Evolutionary conservation across 805 yeast species (phyloP), one percentile per base, ranked within the genome.

Genomic region (Hanseniaspora guilliermondii): DNA sequence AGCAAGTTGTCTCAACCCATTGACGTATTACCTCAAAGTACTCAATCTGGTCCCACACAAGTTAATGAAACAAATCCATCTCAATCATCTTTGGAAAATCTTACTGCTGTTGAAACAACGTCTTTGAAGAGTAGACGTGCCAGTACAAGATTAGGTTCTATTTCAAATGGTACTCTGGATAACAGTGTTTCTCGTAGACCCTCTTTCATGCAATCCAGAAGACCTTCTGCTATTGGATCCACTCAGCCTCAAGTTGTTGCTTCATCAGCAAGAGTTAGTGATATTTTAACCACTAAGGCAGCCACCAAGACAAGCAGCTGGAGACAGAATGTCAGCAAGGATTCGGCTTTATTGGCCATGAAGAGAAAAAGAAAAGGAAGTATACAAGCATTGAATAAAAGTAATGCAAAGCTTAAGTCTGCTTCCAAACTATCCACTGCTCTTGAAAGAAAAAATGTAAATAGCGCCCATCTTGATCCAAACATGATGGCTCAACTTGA

Each of bases 261-360:
- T 5, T 25, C 55, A 8, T 32, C 42, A 19, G 22, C 39, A 6
- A 50, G 55, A 44, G 32, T 50, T 11, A 50, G 37, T 14, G 55
- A 50, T 30, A 50, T 50, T 4, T 41, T 50, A 12, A 47, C 47
- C 7, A 50, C 55, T 19, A 59, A 54, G 16, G 50, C 50, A 39
- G 47, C 42, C 25, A 42, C 59, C 21, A 61, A 61, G 45, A 62
- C 62, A 47, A 57, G 53, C 11, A 59, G 60, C 49, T 56, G 60
- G 22, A 53, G 58, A 44, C 58, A 58, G 38, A 59, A 60, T 40
- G 56, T 65, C 4, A 65, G 62, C 21, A 60, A 60, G 19, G 68
- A 67, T 56, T 54, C 61, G 8, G 58, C 65, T 1, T 58, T 67
- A 19, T 61, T 62, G 46, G 60, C 67, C 1, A 56, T 66, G 22